A percentile compares a stretch with the other conserved stretches of the same genome.
These are phyloP conservation scores for Hanseniaspora lindneri DNA, from an alignment of 805 yeast species.

Conservation along the genomic window DNA sequence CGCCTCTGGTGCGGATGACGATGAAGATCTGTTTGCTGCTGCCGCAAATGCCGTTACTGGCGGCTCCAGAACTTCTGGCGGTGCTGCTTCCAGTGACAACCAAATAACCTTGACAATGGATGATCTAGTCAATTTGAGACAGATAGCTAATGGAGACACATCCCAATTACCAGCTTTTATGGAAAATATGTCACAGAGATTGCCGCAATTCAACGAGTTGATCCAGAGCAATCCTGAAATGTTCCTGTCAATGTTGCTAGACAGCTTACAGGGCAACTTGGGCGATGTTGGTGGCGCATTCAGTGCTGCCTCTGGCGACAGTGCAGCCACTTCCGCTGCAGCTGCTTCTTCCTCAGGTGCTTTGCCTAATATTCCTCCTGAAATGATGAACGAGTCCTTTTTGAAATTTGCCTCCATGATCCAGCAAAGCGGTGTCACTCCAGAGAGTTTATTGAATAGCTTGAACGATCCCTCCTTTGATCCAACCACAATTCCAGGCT, in stretches of 20 bases:
- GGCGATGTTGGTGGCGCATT: conserved; percentile 31
- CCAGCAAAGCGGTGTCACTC: not conserved
- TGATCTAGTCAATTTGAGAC: conserved; percentile 51
- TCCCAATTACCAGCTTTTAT: conserved; percentile 74
- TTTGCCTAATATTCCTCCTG: not conserved
- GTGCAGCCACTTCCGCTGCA: not conserved
- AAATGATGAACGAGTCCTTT: not conserved
- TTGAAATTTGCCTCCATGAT: not conserved
- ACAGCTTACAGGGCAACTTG: conserved; percentile 42
- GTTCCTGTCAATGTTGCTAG: conserved; percentile 60
- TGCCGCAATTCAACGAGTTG: conserved; percentile 74
- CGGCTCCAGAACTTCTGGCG: conserved; percentile 19
- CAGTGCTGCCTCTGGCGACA: conserved; percentile 13
- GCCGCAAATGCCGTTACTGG: conserved; percentile 22
- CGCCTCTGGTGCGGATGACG: conserved; percentile 24
- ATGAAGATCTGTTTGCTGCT: conserved; percentile 34
- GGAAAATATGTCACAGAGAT: conserved; percentile 65
- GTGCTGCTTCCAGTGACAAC: conserved; percentile 21
- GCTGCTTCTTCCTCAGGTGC: not conserved
- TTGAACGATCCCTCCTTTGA: conserved; percentile 10
- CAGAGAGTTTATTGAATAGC: not conserved
- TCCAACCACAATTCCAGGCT: conserved; percentile 10
- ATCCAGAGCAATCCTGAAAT: conserved; percentile 84
- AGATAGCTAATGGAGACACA: conserved; percentile 73
- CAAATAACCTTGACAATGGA: conserved; percentile 36